Conservation (phyloP, 202 grass and related monocot genomes). For the Panicum virgatum region DNA sequence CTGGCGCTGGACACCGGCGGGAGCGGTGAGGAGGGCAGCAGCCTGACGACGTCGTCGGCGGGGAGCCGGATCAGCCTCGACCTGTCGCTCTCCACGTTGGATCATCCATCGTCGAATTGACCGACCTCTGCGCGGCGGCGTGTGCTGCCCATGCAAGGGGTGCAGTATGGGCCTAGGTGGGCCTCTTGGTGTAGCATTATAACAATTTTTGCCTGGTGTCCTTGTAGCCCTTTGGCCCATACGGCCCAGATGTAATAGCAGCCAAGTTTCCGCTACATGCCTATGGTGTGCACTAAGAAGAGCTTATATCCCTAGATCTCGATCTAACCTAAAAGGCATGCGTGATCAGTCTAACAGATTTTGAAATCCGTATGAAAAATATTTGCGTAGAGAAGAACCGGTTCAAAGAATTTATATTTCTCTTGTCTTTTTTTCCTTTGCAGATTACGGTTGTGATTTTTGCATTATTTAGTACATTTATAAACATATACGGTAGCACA, state of each 20-base stretch:
- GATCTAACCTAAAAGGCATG: too few relatives aligned
- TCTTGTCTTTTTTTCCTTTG: too few relatives aligned
- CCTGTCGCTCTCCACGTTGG: slow-evolving; percentile 42
- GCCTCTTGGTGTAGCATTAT: neutral
- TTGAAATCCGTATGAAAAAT: too few relatives aligned
- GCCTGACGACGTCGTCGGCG: slow-evolving; percentile 23
- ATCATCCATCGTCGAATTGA: neutral
- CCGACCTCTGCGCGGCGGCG: neutral
- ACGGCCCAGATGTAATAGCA: neutral
- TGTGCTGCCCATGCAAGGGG: too few relatives aligned
- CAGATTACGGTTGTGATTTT: too few relatives aligned
- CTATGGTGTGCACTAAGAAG: neutral
- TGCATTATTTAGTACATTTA: too few relatives aligned
- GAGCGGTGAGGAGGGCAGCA: slow-evolving; percentile 27
- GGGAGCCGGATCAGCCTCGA: slow-evolving; percentile 50
- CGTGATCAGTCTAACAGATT: too few relatives aligned
- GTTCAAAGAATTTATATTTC: too few relatives aligned
- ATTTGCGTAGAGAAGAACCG: too few relatives aligned
- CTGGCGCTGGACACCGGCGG: slow-evolving; percentile 43
- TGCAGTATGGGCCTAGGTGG: neutral
- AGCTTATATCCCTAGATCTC: neutral
- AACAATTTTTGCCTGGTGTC: neutral
- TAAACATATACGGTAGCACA: too few relatives aligned
- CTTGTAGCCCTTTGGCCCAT: neutral
- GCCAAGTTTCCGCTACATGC: neutral